These are phyloP conservation scores for Penicillium palitans DNA, from an alignment of 2,329 filamentous ascomycete species.

Conservation along the genomic window DNA sequence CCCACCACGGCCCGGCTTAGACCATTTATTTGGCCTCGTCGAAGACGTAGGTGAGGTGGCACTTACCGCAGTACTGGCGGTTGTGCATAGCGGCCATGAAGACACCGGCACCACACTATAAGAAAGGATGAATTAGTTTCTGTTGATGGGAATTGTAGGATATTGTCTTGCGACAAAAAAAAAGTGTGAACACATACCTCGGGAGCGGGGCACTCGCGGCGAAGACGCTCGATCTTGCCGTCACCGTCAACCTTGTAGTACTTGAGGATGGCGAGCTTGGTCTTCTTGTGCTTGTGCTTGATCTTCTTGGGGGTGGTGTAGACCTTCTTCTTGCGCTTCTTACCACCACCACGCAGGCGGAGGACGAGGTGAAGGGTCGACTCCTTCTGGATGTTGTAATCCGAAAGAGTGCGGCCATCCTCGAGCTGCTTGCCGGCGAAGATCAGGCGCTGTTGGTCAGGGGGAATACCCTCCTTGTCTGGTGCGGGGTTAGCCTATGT, in stretches of 20 bases:
- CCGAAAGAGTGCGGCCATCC: constrained; percentile 96
- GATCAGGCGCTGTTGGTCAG: constrained; percentile 99
- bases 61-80: constrained; percentile 89
- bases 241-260: constrained; percentile 99
- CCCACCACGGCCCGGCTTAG: constrained; percentile 18
- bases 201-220: constrained; percentile 92
- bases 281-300: constrained; percentile 99
- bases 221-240: constrained; percentile 99
- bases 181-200: constrained; percentile 62
- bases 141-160: constrained; percentile 9
- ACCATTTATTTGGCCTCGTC: constrained; percentile 61
- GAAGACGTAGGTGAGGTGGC: constrained; percentile 71
- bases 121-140: constrained; percentile 34
- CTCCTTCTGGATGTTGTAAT: constrained; percentile 99
- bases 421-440: constrained; percentile 99
- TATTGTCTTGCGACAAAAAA: background rate
- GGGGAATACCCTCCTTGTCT: constrained; percentile 99
- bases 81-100: constrained; percentile 99
- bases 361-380: constrained; percentile 97
- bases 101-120: constrained; percentile 96
- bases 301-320: constrained; percentile 99
- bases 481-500: background rate
- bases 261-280: constrained; percentile 99
- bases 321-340: constrained; percentile 99
- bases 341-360: constrained; percentile 95